Base-by-base conservation (phyloP, 2,329 filamentous ascomycete genomes). In the Fusarium nygamai region DNA sequence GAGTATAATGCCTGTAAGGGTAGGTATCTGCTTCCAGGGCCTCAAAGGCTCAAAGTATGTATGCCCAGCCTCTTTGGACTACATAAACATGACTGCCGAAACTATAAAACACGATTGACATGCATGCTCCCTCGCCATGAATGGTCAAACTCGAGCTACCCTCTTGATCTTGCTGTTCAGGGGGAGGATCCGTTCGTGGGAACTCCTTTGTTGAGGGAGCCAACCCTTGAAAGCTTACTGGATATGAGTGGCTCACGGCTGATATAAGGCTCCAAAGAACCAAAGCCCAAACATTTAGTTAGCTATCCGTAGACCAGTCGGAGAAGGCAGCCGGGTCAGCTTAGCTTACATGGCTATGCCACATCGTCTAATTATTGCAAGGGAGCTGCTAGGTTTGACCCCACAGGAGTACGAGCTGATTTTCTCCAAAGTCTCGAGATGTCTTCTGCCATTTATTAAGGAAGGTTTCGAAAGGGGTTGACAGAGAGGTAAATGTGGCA, bases 341-440 rank as follows among this genome's bases (percentile, higher is more conserved):
- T 67, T 64, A 74, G 71, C 67, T 74, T 74, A 64, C 60, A 71
- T 67, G 67, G 51, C 67, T 67, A 71, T 71, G 67, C 67, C 64
- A 58, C 63, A 69, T 74, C 39, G 71, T 60, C 29, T 64, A 61
- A 53, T 64, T 63, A 31, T 54, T 59, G 38, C 59, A 74, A 72
- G 72, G 71, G 71, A 74, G 67, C 46, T 68, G 39, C 57, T 44
- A 51, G 61, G 62, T 58, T 65, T 36, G 57, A 72, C 69, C 62
- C 69, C 69, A 71, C 67, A 67, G 56, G 29, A 41, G 66, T 70
- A 71, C 50, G 41, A 62, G 57, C 53, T 67, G 31, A 58, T n/a
- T 67, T 41, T 67, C 34, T 47, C 61, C 36, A 67, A 71, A 57
- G 44, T 19, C 29, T 63, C 27, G 22, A 61, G 34, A 57, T 39